Conservation (phyloP, 2,329 filamentous ascomycete genomes). For the Xylariomycetidae sp. region DNA sequence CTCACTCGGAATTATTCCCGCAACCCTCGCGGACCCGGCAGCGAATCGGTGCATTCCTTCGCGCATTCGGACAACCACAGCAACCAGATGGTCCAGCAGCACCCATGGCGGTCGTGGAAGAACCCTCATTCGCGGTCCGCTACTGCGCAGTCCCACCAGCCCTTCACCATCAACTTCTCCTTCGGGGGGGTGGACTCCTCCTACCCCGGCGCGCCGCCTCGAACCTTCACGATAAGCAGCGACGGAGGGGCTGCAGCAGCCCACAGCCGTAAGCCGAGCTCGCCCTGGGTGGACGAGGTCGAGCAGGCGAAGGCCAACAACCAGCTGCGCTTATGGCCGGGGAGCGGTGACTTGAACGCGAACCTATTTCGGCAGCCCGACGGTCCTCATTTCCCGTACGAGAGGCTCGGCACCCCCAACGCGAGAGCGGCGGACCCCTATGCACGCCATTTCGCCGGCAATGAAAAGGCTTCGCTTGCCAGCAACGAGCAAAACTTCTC, state of each 20-base stretch:
- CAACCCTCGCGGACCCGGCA: background rate
- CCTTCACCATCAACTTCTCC: constrained; percentile 3
- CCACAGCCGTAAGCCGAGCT: background rate
- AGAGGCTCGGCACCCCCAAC: constrained; percentile 1
- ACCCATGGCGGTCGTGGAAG: constrained; percentile 1
- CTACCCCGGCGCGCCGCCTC: background rate
- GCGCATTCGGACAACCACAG: background rate
- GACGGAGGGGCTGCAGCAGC: background rate
- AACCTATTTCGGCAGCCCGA: constrained; percentile 2
- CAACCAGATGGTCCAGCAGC: background rate
- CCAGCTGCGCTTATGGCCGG: background rate
- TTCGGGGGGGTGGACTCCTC: constrained; percentile 1
- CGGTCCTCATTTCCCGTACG: constrained; percentile 2
- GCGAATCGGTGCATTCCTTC: too few species aligned
- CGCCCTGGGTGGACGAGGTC: constrained; percentile 1
- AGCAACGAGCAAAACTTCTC: background rate
- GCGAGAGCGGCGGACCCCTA: too few species aligned
- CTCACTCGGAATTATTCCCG: background rate
- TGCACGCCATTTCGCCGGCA: too few species aligned
- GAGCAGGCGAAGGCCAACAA: background rate
- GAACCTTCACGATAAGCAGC: background rate
- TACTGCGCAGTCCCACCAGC: constrained; percentile 1
- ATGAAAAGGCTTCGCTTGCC: constrained; percentile 1
- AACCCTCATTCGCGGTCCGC: background rate
- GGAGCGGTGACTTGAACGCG: constrained; percentile 1